Percentiles rank a stretch among this genome's conserved stretches.
Evolutionary conservation across 768 basidiomycete species (phyloP).

Genomic region (Leccinum variicolor): DNA sequence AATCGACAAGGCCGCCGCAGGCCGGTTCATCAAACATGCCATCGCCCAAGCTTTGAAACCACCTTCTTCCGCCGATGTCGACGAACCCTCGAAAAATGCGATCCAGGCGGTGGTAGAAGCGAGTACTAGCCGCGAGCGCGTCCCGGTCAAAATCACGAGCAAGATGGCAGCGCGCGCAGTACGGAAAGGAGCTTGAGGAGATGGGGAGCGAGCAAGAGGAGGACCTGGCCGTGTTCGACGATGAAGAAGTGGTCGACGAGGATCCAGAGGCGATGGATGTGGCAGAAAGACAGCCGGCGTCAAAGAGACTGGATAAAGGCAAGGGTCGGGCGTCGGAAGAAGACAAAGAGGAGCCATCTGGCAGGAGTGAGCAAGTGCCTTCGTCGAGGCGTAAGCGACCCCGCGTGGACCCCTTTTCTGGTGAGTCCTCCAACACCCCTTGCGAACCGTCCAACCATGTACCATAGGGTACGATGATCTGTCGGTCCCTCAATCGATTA

Average conservation of each 20-base stretch:
- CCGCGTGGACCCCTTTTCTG: slow-evolving; percentile 63
- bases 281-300: neutral
- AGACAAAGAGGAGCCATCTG: slow-evolving; percentile 1
- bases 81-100: slow-evolving; percentile 23
- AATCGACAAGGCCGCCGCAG: slow-evolving; percentile 76
- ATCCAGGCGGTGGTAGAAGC: too few species aligned
- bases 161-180: too few species aligned
- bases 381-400: slow-evolving; percentile 47
- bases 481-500: slow-evolving; percentile 1
- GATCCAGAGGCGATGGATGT: slow-evolving; percentile 8
- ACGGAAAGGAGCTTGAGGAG: too few species aligned
- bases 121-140: slow-evolving; percentile 22
- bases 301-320: slow-evolving; percentile 34
- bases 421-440: slow-evolving; percentile 29
- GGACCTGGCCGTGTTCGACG: slow-evolving; percentile 37
- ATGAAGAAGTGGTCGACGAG: slow-evolving; percentile 13
- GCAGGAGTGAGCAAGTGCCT: slow-evolving; percentile 7
- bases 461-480: slow-evolving; percentile 32
- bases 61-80: slow-evolving; percentile 23
- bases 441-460: neutral
- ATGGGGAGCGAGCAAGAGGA: slow-evolving; percentile 49
- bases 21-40: slow-evolving; percentile 81
- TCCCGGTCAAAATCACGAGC: slow-evolving; percentile 60
- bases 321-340: slow-evolving; percentile 37
- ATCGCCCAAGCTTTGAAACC: slow-evolving; percentile 57